phyloP scores from a whole-genome alignment of 1,139 yeast genomes.

The Taiozyma sp. region DNA sequence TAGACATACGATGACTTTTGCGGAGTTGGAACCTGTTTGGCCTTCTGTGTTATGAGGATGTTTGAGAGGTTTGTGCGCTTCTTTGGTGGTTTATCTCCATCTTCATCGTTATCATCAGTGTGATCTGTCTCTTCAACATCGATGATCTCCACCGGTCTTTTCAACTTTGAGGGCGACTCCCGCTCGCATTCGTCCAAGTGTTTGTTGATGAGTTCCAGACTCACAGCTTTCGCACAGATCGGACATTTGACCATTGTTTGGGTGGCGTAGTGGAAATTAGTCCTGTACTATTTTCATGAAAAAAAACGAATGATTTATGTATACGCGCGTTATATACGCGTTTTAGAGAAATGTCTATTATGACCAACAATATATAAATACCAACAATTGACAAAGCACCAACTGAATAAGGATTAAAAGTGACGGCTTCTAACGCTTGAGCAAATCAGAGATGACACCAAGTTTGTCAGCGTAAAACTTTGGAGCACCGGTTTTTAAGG shows the following conservation, averaged over 20 bases:
- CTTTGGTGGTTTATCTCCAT: constrained; percentile 8
- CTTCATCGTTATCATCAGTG: background rate
- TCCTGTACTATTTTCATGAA: no score
- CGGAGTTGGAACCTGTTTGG: background rate
- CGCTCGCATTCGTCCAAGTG: constrained; percentile 23
- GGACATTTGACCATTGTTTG: constrained; percentile 24
- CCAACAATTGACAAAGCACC: no score
- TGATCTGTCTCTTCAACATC: no score
- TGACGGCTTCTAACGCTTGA: constrained; percentile 3
- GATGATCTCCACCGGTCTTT: background rate
- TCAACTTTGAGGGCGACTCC: constrained; percentile 5
- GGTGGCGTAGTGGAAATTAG: background rate
- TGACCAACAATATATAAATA: no score
- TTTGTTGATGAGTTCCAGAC: constrained; percentile 19
- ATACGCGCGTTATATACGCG: no score
- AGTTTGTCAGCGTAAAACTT: constrained; percentile 66
- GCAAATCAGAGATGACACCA: constrained; percentile 68
- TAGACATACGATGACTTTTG: background rate
- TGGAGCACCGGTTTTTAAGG: constrained; percentile 48
- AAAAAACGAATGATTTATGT: no score
- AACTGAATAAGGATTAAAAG: no score
- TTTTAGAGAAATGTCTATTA: no score
- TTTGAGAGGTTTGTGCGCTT: background rate
- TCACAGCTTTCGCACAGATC: constrained; percentile 19
- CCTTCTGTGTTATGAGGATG: background rate